These are phyloP conservation scores for Quercus phellos DNA, from an alignment of 331 rosid genomes.

Conservation along the genomic window DNA sequence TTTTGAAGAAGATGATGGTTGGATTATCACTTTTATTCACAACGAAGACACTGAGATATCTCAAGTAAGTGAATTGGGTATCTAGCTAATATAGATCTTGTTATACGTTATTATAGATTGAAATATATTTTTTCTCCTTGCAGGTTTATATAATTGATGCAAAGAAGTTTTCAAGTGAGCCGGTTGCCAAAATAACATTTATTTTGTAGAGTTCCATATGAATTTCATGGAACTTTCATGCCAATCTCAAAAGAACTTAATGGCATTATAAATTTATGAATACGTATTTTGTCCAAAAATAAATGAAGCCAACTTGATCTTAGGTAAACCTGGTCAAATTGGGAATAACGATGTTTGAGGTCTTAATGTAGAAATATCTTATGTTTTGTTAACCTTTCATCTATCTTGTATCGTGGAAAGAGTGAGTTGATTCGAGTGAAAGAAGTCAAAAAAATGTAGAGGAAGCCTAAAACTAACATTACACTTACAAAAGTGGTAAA, in stretches of 20 bases:
- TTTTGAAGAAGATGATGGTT: slow-evolving; percentile 71
- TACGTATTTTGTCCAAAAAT: too few species aligned
- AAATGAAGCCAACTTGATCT: too few species aligned
- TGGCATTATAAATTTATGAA: not conserved
- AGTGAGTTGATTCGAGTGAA: too few species aligned
- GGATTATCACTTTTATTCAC: slow-evolving; percentile 75
- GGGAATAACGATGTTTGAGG: too few species aligned
- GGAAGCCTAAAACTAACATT: too few species aligned
- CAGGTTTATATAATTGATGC: slow-evolving; percentile 57
- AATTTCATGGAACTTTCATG: slow-evolving; percentile 74
- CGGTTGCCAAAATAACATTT: slow-evolving; percentile 43
- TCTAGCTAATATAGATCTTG: not conserved
- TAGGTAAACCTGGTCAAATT: too few species aligned
- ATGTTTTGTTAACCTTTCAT: too few species aligned
- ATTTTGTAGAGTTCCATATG: slow-evolving; percentile 73
- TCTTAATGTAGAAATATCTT: too few species aligned
- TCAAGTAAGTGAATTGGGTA: slow-evolving; percentile 31
- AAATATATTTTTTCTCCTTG: not conserved
- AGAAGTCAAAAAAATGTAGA: too few species aligned
- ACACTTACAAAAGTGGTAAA: too few species aligned
- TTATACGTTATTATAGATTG: not conserved
- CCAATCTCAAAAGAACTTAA: slow-evolving; percentile 17
- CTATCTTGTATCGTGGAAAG: too few species aligned
- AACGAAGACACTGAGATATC: slow-evolving; percentile 59
- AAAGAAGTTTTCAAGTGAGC: slow-evolving; percentile 33